Evolutionary conservation across 441 rosid genomes (phyloP).

Genomic region (Heliophila coronopifolia): DNA sequence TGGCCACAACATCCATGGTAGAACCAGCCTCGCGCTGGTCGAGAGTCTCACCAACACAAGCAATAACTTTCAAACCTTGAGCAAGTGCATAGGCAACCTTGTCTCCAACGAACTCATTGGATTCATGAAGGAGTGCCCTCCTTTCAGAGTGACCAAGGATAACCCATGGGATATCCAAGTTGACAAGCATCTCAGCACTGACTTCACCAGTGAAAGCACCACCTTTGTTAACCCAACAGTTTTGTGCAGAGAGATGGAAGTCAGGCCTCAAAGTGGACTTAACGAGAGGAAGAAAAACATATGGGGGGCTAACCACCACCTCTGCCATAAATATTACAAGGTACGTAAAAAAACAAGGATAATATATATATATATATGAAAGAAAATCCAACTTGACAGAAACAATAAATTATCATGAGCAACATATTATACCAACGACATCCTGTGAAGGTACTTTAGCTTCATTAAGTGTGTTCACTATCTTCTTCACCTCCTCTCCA

Average conservation of each 20-base stretch:
- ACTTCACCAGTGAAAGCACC: slow-evolving; percentile 78
- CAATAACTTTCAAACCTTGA: slow-evolving; percentile 65
- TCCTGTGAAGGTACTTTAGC: slow-evolving; percentile 54
- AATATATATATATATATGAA: too few species aligned
- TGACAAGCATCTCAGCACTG: slow-evolving; percentile 67
- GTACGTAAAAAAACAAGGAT: too few species aligned
- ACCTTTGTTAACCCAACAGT: slow-evolving; percentile 75
- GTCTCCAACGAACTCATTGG: slow-evolving; percentile 60
- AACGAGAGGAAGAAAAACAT: slow-evolving; percentile 50
- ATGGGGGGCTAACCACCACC: slow-evolving; percentile 76
- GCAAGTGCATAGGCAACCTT: slow-evolving; percentile 68
- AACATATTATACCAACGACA: too few species aligned
- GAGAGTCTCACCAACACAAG: slow-evolving; percentile 75
- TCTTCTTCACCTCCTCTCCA: slow-evolving; percentile 62
- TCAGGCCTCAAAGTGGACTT: slow-evolving; percentile 45
- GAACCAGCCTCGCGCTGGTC: slow-evolving; percentile 62
- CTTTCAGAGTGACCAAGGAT: slow-evolving; percentile 76
- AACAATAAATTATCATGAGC: too few species aligned
- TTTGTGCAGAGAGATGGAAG: slow-evolving; percentile 60
- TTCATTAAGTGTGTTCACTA: slow-evolving; percentile 49
- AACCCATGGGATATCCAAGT: slow-evolving; percentile 61
- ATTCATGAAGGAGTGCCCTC: slow-evolving; percentile 46
- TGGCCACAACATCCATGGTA: slow-evolving; percentile 60
- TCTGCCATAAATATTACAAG: too few species aligned
- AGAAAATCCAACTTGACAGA: too few species aligned